phyloP scores from a whole-genome alignment of 139 green algal genomes.

The Chlorella sp. region DNA sequence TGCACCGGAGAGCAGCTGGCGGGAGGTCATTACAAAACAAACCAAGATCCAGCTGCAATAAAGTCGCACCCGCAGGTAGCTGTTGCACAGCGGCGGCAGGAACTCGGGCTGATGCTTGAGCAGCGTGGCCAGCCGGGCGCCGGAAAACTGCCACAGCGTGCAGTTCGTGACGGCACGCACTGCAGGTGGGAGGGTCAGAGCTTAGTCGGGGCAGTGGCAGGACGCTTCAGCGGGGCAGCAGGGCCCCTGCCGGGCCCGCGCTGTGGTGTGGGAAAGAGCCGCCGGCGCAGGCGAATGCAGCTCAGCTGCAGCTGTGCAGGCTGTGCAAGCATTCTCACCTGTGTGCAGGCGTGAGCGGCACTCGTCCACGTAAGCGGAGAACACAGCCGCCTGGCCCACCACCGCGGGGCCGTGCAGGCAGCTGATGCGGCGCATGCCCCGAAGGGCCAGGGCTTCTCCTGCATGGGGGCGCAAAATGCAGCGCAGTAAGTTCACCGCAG shows the following conservation, averaged over 20 bases:
- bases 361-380: slow-evolving; percentile 9
- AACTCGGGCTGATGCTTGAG: slow-evolving; percentile 7
- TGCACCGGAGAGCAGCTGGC: slow-evolving; percentile 36
- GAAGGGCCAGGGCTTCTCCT: slow-evolving; percentile 18
- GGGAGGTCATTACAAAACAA: too few relatives aligned
- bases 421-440: slow-evolving; percentile 15
- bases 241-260: too few relatives aligned
- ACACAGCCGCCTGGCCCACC: slow-evolving; percentile 33
- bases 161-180: slow-evolving; percentile 39
- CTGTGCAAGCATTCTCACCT: neutral
- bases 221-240: too few relatives aligned
- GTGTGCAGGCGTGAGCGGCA: slow-evolving; percentile 30
- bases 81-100: slow-evolving; percentile 30
- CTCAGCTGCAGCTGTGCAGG: too few relatives aligned
- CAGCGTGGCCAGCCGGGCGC: slow-evolving; percentile 12
- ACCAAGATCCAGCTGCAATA: too few relatives aligned
- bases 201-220: too few relatives aligned
- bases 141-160: slow-evolving; percentile 29
- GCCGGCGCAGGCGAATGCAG: too few relatives aligned
- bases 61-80: slow-evolving; percentile 42
- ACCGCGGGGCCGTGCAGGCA: slow-evolving; percentile 46
- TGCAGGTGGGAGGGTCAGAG: neutral
- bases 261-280: too few relatives aligned
- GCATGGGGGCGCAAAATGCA: too few relatives aligned
- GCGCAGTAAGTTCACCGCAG: too few relatives aligned